Conservation (phyloP, 2,329 filamentous ascomycete genomes). For the Teratosphaeria pseudoeucalypti region DNA sequence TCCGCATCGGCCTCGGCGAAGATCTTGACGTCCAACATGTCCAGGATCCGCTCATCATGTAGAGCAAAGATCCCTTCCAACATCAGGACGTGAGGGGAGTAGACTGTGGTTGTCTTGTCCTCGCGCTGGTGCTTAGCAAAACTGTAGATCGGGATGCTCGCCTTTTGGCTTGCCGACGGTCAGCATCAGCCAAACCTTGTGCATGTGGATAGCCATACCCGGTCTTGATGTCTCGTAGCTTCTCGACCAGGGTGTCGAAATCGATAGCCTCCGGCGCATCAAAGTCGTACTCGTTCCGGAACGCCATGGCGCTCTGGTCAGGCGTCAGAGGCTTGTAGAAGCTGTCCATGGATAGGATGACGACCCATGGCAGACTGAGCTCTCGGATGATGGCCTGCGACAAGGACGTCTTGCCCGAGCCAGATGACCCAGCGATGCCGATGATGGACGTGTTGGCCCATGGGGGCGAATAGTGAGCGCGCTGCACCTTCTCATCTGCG, state of each 20-base stretch:
- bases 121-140: constrained; percentile 82
- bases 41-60: constrained; percentile 74
- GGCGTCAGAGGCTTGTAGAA: constrained; percentile 86
- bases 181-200: constrained; percentile 2
- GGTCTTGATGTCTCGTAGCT: constrained; percentile 73
- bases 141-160: constrained; percentile 89
- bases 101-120: constrained; percentile 73
- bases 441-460: constrained; percentile 97
- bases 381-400: constrained; percentile 83
- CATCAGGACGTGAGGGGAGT: constrained; percentile 91
- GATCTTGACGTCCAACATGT: constrained; percentile 90
- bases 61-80: constrained; percentile 93
- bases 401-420: constrained; percentile 89
- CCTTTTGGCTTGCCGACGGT: constrained; percentile 53
- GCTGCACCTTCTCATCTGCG: constrained; percentile 8
- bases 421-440: constrained; percentile 87
- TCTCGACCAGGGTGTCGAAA: constrained; percentile 77
- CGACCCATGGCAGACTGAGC: constrained; percentile 92
- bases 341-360: constrained; percentile 96
- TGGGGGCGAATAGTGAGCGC: constrained; percentile 76
- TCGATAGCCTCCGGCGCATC: constrained; percentile 91
- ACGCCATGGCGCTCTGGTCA: constrained; percentile 70
- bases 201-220: constrained; percentile 52
- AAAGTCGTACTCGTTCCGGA: constrained; percentile 89
- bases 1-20: constrained; percentile 96